Conservation (phyloP, 331 rosid species). For the Prunus yedoensis region DNA sequence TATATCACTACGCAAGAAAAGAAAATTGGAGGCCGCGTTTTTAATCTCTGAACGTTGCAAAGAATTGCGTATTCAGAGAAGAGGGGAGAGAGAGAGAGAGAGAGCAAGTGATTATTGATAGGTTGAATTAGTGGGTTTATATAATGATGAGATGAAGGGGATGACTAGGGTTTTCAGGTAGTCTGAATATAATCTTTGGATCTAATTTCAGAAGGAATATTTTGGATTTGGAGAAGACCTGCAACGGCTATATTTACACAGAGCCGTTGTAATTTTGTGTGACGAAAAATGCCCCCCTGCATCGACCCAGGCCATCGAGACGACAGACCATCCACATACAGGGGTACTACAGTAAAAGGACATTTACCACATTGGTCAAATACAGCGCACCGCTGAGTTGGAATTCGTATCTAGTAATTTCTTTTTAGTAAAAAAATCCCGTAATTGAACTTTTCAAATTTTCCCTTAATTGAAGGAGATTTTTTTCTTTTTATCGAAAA, state of each 20-base stretch:
- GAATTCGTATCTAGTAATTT: background rate
- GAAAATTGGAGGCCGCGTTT: background rate
- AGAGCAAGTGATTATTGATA: background rate
- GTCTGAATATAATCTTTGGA: too few species aligned
- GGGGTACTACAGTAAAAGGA: background rate
- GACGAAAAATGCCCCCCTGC: constrained; percentile 3
- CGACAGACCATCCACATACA: background rate
- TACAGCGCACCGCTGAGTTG: background rate
- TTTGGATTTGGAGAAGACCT: background rate
- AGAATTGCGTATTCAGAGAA: background rate
- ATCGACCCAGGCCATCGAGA: background rate
- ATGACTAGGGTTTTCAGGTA: constrained; percentile 5
- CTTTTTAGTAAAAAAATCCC: too few species aligned
- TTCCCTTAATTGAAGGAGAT: too few species aligned
- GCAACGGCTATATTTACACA: constrained; percentile 13
- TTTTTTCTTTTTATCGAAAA: too few species aligned
- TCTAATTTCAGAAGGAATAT: background rate
- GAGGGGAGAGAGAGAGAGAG: constrained; percentile 3
- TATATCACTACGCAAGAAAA: background rate
- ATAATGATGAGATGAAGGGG: constrained; percentile 1
- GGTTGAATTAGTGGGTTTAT: constrained; percentile 7
- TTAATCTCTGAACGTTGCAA: constrained; percentile 1
- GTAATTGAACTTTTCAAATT: too few species aligned
- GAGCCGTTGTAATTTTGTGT: constrained; percentile 6
- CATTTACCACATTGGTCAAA: background rate